Base-by-base conservation (phyloP, 805 yeast genomes). In the Lipomyces lipofer region DNA sequence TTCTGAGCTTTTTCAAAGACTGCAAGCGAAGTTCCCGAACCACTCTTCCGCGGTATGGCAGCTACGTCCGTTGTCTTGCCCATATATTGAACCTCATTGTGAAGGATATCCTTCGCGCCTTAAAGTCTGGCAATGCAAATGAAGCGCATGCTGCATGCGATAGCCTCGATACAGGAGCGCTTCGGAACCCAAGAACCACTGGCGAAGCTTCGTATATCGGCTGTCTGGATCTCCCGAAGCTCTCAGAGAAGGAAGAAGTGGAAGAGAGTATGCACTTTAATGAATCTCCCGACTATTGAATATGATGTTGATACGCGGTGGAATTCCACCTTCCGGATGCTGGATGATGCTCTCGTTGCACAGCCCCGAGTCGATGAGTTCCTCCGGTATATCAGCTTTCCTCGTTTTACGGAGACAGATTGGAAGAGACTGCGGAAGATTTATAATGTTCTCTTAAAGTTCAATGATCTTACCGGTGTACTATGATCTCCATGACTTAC, bases 281-380 rank as follows among this genome's bases (percentile, higher is more conserved):
- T 29, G 33, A 29, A 29, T 29, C 33, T 29, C 13, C 13, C 33
- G n/a, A n/a, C n/a, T 43, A 19, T 43, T 7, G 30, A 43, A 24
- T 43, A 43, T 25, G 30, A 43, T 30, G 46, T 43, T 13, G 46
- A 43, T n/a, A 43, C 46, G 27, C 30, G 46, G 15, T 43, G 46
- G 46, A 43, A 43, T 43, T 43, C 46, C 7, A 43, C 46, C 3
- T 43, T 19, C 32, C 28, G 30, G 12, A 43, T 43, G 46, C 46
- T 43, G 21, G 15, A 43, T 17, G 36, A 32, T 32, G 70, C 66
- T 32, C 36, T 32, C 6, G 36, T 17, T 32, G 1, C 36, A 32
- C 6, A 32, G 36, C 6, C 36, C 13, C 36, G 15, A 32, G 6
- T 32, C 36, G 36, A 32, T 32, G 36, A 32, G 1, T 32, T 32